Evolutionary conservation across 2,329 filamentous ascomycete species (phyloP), one percentile per base, ranked within the genome.

Genomic region (Xylaria sp.): DNA sequence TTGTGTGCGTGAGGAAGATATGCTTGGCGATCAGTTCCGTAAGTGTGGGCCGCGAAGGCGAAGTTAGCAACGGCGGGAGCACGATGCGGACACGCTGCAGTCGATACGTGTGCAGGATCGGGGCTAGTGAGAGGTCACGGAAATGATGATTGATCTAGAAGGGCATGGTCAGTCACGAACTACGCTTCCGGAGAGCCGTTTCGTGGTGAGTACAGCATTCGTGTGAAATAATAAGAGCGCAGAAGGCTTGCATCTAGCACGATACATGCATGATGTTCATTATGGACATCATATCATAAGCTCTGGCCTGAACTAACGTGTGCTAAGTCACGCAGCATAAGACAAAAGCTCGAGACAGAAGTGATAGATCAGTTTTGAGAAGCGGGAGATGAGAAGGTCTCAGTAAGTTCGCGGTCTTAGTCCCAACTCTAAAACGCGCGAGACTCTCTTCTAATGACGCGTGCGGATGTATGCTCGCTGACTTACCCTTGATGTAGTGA

Each of bases 1-100:
- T 87, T 14, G 89, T 92, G 63, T 85, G 83, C 48, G 89, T 91
- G 50, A 92, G 79, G 79, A 92, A 90, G 75, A 93, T 92, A 77
- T 83, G 85, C 48, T 89, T 85, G 24, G 83, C 79, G 61, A 90
- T 88, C 14, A 92, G 88, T 64, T 91, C 87, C 45, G 86, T 79
- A 1, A 90, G 82, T 3, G 87, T 85, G 2, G 90, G 88, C 7
- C 89, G 85, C 32, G 82, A 84, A 4, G 88, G 85, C 5, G 85
- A 86, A 7, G 82, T 81, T 11, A 93, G 83, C 36, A 88, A 81
- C 17, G 85, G 84, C 4, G 85, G 82, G 3, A 93, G 85, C 3
- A 83, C 78, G 39, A 81, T 73, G 42, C 88, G 86, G 42, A 84
- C 86, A 70, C 82, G 84, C 58, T 85, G 88, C 21, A 92, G 85